Evolutionary conservation across 495 filamentous ascomycete genomes (phyloP).

Genomic region (Penicillium soppii): DNA sequence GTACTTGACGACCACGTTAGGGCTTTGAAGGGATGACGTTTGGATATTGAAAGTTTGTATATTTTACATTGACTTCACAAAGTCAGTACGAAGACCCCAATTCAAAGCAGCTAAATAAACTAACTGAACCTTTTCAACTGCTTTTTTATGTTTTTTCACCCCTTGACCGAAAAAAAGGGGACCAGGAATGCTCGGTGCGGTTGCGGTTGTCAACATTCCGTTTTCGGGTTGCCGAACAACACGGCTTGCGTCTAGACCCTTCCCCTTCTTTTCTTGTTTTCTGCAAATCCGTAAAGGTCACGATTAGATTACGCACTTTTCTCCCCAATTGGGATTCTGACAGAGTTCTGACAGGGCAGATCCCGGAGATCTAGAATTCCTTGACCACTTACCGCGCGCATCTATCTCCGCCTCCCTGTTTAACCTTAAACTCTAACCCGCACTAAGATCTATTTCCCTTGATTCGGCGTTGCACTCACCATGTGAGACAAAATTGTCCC

Average conservation of each 20-base stretch:
- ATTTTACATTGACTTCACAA: not conserved
- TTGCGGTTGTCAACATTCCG: constrained; percentile 14
- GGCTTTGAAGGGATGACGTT: constrained; percentile 4
- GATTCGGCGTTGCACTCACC: constrained; percentile 25
- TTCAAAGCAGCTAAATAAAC: not conserved
- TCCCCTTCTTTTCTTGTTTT: not conserved
- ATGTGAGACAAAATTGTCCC: constrained; percentile 11
- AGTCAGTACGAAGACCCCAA: not conserved
- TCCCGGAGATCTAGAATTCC: constrained; percentile 11
- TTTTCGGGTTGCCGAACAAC: constrained; percentile 19
- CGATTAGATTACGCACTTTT: constrained; percentile 9
- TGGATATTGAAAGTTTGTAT: not conserved
- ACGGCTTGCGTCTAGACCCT: constrained; percentile 10
- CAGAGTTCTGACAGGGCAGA: constrained; percentile 2
- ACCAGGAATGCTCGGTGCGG: not conserved
- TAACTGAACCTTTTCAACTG: not conserved
- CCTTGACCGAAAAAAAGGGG: not conserved
- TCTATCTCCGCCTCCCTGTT: constrained; percentile 4
- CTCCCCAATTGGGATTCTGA: not conserved
- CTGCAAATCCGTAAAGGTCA: constrained; percentile 7
- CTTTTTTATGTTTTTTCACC: not conserved
- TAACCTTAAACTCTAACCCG: constrained; percentile 6
- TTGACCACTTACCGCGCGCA: constrained; percentile 14
- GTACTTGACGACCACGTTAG: not conserved
- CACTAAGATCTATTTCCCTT: constrained; percentile 1